Evolutionary conservation across 192 early-diverging fungal species (phyloP), one percentile per base, ranked within the genome.

Genomic region (Jimgerdemannia lactiflua): DNA sequence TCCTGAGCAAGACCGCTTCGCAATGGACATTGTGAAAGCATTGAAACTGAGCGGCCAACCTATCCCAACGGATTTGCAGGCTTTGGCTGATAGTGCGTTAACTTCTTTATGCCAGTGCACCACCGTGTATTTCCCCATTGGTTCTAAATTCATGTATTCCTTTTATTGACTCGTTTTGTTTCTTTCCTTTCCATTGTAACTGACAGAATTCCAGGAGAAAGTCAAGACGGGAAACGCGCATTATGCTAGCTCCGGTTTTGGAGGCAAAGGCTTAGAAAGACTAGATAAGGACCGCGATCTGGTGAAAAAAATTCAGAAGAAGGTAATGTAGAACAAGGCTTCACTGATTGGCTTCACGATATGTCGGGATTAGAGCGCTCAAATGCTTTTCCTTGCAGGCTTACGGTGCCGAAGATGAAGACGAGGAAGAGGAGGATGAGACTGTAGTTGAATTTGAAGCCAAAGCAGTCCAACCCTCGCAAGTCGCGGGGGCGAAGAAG

Each of bases 181-280:
- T 29, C 29, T 29, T 29, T 29, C 29, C 1, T 29, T 29, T 29
- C 29, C 29, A 1, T 86, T 84, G 67, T 42, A 40, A 19, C 65
- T n/a, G 49, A 40, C 29, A 77, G 70, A 76, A 3, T 95, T 94
- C 77, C 89, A 92, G 70, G 85, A 86, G 43, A 96, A 95, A 75
- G 92, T 95, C 75, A 92, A 93, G 54, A 82, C 85, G 8, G 95
- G 95, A 39, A 87, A 87, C 49, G 95, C 89, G 39, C 87, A 91
- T 65, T 87, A 86, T 42, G 82, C 88, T 4, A 84, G 90, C 14
- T 90, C 87, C 20, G 98, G 98, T 0, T 99, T 98, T 83, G 96
- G 97, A 41, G 98, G 98, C 63, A 98, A 98, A 79, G 98, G 98
- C 39, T 84, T 99, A 42, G 96, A 98, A 71, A 91, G 93, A 77